Evolutionary conservation across 495 filamentous ascomycete species (phyloP), one percentile per base, ranked within the genome.

Genomic region (Choiromyces venosus): DNA sequence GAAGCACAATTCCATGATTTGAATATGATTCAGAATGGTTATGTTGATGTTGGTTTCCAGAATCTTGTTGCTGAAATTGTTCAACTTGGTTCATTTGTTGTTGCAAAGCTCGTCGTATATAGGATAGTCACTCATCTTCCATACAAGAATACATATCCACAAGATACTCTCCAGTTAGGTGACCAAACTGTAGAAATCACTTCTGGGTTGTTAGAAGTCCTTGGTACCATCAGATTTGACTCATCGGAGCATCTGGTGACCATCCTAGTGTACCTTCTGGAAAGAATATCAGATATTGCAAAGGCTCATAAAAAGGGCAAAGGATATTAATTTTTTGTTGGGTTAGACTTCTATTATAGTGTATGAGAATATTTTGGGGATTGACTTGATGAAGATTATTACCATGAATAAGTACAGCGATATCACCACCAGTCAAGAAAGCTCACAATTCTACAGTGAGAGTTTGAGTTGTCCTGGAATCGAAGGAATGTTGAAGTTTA

Each of bases 391-490:
- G 42, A 25, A 37, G 36, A 61, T 70, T 25, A 16, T 66, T 33
- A 12, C 36, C 35, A 74, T 71, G 68, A 40, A 74, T 61, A n/a
- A 71, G 40, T 42, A 68, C 68, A 33, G 64, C 65, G 1, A 74
- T 52, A 10, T 74, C 68, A 9, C 18, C 9, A 18, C 44, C 37
- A 5, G 64, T 36, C 14, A n/a, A 33, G 14, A 6, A 12, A 46
- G 74, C 65, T 66, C 38, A 1, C 3, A 56, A 42, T 44, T 42
- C 4, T 19, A 16, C 12, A 14, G 25, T 46, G 7, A 46, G 42
- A 46, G 0, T 5, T 46, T 21, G 10, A 35, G 25, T 38, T 21
- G 16, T 52, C 33, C n/a, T 2, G 0, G n/a, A 29, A 21, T 38
- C 0, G 42, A 19, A 38, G 68, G 65, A 14, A 52, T 52, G 18